phyloP scores from a whole-genome alignment of 495 filamentous ascomycete genomes.

The Penicillium coffeae region DNA sequence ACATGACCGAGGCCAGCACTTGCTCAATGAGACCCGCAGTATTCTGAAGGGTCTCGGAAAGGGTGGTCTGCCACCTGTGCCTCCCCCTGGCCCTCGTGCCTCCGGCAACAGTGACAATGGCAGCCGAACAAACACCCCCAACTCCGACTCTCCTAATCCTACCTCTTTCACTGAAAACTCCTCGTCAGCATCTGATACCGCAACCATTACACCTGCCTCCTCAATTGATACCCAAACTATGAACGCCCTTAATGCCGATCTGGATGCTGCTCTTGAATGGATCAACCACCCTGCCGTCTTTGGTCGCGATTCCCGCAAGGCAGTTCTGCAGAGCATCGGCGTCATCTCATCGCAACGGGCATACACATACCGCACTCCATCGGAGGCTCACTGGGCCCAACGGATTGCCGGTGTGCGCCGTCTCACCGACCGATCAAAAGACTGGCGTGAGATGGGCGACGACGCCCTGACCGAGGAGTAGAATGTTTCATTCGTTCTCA shows the following conservation, averaged over 20 bases:
- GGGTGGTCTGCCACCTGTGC: slow-evolving; percentile 90
- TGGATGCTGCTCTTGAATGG: slow-evolving; percentile 96
- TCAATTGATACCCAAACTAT: slow-evolving; percentile 78
- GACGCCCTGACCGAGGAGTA: slow-evolving; percentile 81
- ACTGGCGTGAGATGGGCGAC: slow-evolving; percentile 82
- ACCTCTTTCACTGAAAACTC: slow-evolving; percentile 43
- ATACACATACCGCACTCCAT: slow-evolving; percentile 86
- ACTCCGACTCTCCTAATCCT: slow-evolving; percentile 38
- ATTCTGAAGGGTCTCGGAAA: slow-evolving; percentile 96
- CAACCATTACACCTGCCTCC: slow-evolving; percentile 60
- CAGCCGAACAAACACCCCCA: slow-evolving; percentile 35
- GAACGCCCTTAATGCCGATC: slow-evolving; percentile 81
- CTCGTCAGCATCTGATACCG: slow-evolving; percentile 40
- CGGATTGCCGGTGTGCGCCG: slow-evolving; percentile 73
- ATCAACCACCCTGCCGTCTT: slow-evolving; percentile 97
- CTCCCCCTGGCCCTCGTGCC: slow-evolving; percentile 44
- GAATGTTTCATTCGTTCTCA: slow-evolving; percentile 8
- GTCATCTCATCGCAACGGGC: slow-evolving; percentile 92
- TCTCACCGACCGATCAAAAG: slow-evolving; percentile 71
- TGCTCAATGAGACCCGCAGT: slow-evolving; percentile 87
- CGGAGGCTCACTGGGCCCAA: slow-evolving; percentile 81
- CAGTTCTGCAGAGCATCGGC: slow-evolving; percentile 92
- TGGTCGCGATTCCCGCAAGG: slow-evolving; percentile 89
- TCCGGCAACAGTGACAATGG: slow-evolving; percentile 34
- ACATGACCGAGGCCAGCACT: slow-evolving; percentile 87